These are phyloP conservation scores for Aspergillus carlsbadensis DNA, from an alignment of 495 filamentous ascomycete genomes.

Conservation along the genomic window DNA sequence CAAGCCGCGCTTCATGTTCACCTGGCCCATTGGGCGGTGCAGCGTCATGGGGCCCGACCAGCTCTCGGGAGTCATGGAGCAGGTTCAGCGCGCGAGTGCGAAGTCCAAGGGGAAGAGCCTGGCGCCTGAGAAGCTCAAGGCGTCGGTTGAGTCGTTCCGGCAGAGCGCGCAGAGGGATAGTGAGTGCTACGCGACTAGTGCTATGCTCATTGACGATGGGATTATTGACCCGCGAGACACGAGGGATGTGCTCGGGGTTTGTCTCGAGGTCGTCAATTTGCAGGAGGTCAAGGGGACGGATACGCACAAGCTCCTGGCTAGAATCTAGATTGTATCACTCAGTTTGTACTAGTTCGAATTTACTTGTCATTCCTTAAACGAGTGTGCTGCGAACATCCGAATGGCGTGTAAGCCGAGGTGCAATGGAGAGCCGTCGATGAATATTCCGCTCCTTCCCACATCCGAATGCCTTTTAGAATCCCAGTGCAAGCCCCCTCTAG, in stretches of 20 bases:
- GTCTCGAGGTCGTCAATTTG: slow-evolving; percentile 28
- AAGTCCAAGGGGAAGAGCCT: slow-evolving; percentile 20
- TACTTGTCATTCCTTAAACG: no score
- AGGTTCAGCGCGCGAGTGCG: slow-evolving; percentile 24
- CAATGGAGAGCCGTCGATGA: no score
- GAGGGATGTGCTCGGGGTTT: slow-evolving; percentile 32
- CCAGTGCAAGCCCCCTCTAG: no score
- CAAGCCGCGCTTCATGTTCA: slow-evolving; percentile 30
- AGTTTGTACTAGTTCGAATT: no score
- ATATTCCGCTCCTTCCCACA: no score
- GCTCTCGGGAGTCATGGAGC: slow-evolving; percentile 33
- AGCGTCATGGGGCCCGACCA: slow-evolving; percentile 37
- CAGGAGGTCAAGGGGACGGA: slow-evolving; percentile 21
- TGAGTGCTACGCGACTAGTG: slow-evolving; percentile 29
- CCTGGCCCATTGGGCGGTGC: slow-evolving; percentile 34
- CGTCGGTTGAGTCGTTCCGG: slow-evolving; percentile 19
- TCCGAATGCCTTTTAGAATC: no score
- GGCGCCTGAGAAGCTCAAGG: slow-evolving; percentile 20
- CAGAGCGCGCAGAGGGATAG: slow-evolving; percentile 22
- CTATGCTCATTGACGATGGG: slow-evolving; percentile 33
- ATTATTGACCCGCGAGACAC: slow-evolving; percentile 37
- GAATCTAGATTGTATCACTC: slow-evolving; percentile 13
- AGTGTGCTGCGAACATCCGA: no score
- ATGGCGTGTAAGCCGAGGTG: no score
- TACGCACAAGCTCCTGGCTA: slow-evolving; percentile 20